Conservation (phyloP, 2,329 filamentous ascomycete species). For the Ophiocordyceps camponoti-leonardi region DNA sequence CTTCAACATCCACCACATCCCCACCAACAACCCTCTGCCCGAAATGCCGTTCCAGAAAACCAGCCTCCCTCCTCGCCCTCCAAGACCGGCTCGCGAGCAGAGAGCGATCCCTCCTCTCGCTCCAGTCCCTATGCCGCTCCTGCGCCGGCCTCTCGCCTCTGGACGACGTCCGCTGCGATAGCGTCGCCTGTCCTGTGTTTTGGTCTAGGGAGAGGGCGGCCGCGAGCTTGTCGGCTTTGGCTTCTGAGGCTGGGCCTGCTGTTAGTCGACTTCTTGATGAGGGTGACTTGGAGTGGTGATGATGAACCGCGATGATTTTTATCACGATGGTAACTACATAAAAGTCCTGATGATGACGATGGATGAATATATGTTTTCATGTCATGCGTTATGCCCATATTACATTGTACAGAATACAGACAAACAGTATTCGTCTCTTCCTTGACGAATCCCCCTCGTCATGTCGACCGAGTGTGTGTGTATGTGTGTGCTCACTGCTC, state of each 20-base stretch:
- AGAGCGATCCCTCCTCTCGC: slow-evolving; percentile 45
- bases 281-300: neutral
- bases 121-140: slow-evolving; percentile 59
- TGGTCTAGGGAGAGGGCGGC: slow-evolving; percentile 56
- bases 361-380: no score
- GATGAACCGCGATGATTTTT: neutral
- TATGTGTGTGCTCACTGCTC: no score
- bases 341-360: neutral
- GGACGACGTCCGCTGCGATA: slow-evolving; percentile 76
- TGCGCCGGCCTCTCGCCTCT: slow-evolving; percentile 58
- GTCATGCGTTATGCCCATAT: no score
- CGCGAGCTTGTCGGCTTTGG: slow-evolving; percentile 25
- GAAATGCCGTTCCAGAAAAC: slow-evolving; percentile 34
- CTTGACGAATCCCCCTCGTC: no score
- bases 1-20: neutral
- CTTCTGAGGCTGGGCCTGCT: slow-evolving; percentile 12
- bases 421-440: no score
- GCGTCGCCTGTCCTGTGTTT: slow-evolving; percentile 82
- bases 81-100: slow-evolving; percentile 41
- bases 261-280: slow-evolving; percentile 12
- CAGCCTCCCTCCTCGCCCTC: slow-evolving; percentile 46
- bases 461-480: no score
- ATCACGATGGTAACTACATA: neutral
- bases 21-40: slow-evolving; percentile 44
- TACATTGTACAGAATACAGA: no score